phyloP scores from a whole-genome alignment of 2,329 filamentous ascomycete genomes.

The Harringtonia lauricola region DNA sequence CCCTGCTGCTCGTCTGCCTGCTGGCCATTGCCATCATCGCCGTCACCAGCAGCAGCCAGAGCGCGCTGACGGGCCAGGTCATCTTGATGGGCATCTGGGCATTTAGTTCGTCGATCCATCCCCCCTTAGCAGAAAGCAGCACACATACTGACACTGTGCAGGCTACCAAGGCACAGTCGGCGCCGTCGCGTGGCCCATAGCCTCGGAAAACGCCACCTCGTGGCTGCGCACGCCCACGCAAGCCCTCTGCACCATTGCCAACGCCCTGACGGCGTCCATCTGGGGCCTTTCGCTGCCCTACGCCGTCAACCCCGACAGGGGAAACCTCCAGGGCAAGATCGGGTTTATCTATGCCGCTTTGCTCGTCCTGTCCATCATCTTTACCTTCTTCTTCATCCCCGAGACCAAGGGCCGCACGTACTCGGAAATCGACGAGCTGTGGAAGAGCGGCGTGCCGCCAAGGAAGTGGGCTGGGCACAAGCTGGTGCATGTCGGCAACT shows the following conservation, averaged over 20 bases:
- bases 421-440: conserved; percentile 14
- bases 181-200: conserved; percentile 17
- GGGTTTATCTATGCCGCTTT: conserved; percentile 17
- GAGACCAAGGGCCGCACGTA: conserved; percentile 14
- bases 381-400: conserved; percentile 13
- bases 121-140: not conserved
- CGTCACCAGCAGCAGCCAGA: too few relatives aligned
- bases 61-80: too few relatives aligned
- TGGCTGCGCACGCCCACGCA: conserved; percentile 10
- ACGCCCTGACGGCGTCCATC: conserved; percentile 6
- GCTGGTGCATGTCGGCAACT: not conserved
- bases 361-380: conserved; percentile 7
- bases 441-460: conserved; percentile 2
- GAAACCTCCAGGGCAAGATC: conserved; percentile 9
- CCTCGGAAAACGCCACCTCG: conserved; percentile 9
- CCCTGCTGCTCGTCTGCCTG: conserved; percentile 7
- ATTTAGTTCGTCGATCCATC: too few relatives aligned
- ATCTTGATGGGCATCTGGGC: too few relatives aligned
- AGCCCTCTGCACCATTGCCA: conserved; percentile 7
- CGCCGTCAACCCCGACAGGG: conserved; percentile 10
- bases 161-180: conserved; percentile 25
- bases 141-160: conserved; percentile 13
- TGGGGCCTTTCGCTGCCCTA: conserved; percentile 10
- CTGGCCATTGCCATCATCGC: too few relatives aligned
- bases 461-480: conserved; percentile 2